A percentile compares a stretch with the other conserved stretches of the same genome.
These are phyloP conservation scores for Vigna radiata DNA, from an alignment of 306 rosid species.

Conservation along the genomic window DNA sequence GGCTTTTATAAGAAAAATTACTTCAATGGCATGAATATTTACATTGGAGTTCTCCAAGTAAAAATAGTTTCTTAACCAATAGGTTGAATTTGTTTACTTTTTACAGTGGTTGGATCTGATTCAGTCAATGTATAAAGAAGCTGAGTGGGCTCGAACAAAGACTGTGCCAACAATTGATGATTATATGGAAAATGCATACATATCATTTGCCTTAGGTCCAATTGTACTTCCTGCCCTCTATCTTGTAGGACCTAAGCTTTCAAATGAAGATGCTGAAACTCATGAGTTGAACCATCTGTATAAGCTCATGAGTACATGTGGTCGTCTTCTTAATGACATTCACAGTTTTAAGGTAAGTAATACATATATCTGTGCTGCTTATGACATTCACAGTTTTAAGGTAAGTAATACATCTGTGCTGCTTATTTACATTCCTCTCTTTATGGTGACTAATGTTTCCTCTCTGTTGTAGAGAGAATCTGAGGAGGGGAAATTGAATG, in stretches of 20 bases:
- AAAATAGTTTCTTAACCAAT: slow-evolving; percentile 7
- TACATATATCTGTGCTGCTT: not conserved
- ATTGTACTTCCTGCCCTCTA: slow-evolving; percentile 80
- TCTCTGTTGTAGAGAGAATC: slow-evolving; percentile 72
- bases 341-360: slow-evolving; percentile 61
- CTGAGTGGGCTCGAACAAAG: slow-evolving; percentile 66
- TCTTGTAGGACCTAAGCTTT: slow-evolving; percentile 78
- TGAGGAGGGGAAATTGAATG: slow-evolving; percentile 79
- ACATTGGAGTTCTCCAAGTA: not conserved
- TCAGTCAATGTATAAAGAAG: slow-evolving; percentile 73
- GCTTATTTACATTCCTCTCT: not conserved
- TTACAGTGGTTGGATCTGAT: slow-evolving; percentile 81
- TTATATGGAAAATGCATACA: slow-evolving; percentile 70
- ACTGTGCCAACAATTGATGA: slow-evolving; percentile 67
- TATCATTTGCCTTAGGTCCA: slow-evolving; percentile 80
- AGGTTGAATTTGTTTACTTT: slow-evolving; percentile 31
- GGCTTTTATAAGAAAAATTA: not conserved
- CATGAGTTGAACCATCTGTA: slow-evolving; percentile 57
- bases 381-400: slow-evolving; percentile 65
- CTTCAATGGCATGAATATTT: not conserved
- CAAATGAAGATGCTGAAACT: slow-evolving; percentile 50
- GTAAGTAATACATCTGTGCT: slow-evolving; percentile 41
- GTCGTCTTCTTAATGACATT: slow-evolving; percentile 83
- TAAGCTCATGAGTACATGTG: slow-evolving; percentile 65
- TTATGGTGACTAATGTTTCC: slow-evolving; percentile 24